Evolutionary conservation across 805 yeast genomes (phyloP).

Genomic region (Yarrowia sp.): DNA sequence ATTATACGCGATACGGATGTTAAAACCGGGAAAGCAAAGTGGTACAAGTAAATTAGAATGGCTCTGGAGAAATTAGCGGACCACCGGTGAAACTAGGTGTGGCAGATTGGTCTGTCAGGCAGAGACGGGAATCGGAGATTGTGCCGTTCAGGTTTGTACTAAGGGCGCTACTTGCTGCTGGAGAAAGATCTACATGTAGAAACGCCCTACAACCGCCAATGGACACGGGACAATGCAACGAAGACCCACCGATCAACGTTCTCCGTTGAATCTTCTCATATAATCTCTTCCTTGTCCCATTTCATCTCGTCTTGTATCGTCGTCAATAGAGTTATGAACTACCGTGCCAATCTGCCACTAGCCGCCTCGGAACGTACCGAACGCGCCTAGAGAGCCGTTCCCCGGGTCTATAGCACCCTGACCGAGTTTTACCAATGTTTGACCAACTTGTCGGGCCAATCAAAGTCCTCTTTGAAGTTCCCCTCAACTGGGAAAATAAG

Average conservation of each 20-base stretch:
- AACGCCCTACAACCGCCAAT: too few relatives aligned
- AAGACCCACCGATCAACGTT: too few relatives aligned
- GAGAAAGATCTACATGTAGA: too few relatives aligned
- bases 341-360: neutral
- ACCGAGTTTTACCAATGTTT: neutral
- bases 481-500: neutral
- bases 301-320: neutral
- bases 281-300: neutral
- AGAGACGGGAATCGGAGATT: too few relatives aligned
- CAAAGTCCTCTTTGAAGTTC: neutral
- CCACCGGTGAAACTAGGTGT: too few relatives aligned
- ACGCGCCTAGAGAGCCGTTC: too few relatives aligned
- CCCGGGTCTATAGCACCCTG: neutral
- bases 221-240: too few relatives aligned
- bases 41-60: neutral
- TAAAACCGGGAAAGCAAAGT: conserved; percentile 1
- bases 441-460: neutral
- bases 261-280: too few relatives aligned
- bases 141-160: too few relatives aligned
- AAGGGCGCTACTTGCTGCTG: too few relatives aligned
- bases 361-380: neutral
- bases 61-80: too few relatives aligned
- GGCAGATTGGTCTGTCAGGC: too few relatives aligned
- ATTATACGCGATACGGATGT: neutral
- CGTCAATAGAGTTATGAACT: neutral